Conservation (phyloP, 164 flowering plant species). For the Sextonia rubra region DNA sequence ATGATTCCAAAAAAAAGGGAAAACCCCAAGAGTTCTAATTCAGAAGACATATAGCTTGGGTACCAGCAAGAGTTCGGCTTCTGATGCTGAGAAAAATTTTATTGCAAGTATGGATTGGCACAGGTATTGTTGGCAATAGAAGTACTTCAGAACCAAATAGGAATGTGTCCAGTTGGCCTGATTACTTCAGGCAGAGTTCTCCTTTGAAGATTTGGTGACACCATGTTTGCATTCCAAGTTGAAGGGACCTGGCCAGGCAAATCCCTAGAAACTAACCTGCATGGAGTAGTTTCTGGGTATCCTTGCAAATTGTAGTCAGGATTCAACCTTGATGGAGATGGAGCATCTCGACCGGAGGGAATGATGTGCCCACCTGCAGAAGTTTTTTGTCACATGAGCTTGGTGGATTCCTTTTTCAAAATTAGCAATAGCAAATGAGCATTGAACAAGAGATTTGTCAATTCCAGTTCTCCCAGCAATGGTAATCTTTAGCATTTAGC, state of each 20-base stretch:
- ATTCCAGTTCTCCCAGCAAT: not conserved
- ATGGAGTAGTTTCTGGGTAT: not conserved
- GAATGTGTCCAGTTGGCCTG: not conserved
- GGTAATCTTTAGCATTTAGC: not conserved
- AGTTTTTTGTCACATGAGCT: not conserved
- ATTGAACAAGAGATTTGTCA: not conserved
- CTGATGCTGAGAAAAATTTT: constrained; percentile 5
- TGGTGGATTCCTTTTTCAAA: not conserved
- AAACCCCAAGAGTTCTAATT: not conserved
- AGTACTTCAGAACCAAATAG: constrained; percentile 1
- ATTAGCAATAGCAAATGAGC: not conserved
- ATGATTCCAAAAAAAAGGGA: not conserved
- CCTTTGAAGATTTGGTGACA: not conserved
- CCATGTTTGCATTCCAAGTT: not conserved
- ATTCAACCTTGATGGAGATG: not conserved
- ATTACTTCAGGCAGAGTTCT: not conserved
- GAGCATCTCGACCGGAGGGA: not conserved
- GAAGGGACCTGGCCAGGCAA: not conserved
- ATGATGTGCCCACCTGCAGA: not conserved
- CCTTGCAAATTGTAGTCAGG: not conserved
- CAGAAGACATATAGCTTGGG: not conserved
- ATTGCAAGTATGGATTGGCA: not conserved
- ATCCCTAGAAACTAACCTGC: not conserved
- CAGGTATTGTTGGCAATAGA: not conserved
- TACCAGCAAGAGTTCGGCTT: not conserved